phyloP scores from a whole-genome alignment of 148 eudicot species.

The Spergularia marina region DNA sequence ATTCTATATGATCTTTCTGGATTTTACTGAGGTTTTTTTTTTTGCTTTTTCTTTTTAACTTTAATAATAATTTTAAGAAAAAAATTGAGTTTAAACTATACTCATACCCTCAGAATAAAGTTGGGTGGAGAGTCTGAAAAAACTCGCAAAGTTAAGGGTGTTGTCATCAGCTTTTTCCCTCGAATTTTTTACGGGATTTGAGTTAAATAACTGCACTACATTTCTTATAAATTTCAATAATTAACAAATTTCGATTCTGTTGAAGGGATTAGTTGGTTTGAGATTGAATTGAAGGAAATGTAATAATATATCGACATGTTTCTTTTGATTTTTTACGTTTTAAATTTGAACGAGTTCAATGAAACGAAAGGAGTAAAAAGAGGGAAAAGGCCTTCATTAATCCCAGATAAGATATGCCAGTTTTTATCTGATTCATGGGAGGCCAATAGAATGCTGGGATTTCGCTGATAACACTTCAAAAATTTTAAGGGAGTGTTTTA shows the following conservation, averaged over 20 bases:
- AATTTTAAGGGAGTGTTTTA: neutral
- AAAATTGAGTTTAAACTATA: conserved; percentile 55
- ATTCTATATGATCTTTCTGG: conserved; percentile 48
- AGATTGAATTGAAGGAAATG: neutral
- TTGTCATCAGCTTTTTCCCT: conserved; percentile 80
- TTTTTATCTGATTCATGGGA: conserved; percentile 11
- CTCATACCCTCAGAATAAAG: conserved; percentile 18
- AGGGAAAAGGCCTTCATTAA: neutral
- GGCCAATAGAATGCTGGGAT: neutral
- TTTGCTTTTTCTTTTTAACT: too few relatives aligned
- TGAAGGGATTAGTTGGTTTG: neutral
- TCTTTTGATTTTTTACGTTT: too few relatives aligned
- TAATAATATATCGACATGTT: neutral
- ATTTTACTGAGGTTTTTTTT: conserved; percentile 46
- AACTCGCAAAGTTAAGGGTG: conserved; percentile 48
- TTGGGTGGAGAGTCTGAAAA: conserved; percentile 41
- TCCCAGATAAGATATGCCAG: neutral
- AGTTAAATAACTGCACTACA: conserved; percentile 73
- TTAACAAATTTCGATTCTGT: too few relatives aligned
- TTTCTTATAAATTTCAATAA: neutral
- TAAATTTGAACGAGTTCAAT: too few relatives aligned
- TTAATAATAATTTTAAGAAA: neutral
- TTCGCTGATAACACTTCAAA: neutral
- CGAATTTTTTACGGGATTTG: conserved; percentile 34
- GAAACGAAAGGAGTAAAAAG: too few relatives aligned